phyloP scores from a whole-genome alignment of 148 eudicot species.

The Silene latifolia region DNA sequence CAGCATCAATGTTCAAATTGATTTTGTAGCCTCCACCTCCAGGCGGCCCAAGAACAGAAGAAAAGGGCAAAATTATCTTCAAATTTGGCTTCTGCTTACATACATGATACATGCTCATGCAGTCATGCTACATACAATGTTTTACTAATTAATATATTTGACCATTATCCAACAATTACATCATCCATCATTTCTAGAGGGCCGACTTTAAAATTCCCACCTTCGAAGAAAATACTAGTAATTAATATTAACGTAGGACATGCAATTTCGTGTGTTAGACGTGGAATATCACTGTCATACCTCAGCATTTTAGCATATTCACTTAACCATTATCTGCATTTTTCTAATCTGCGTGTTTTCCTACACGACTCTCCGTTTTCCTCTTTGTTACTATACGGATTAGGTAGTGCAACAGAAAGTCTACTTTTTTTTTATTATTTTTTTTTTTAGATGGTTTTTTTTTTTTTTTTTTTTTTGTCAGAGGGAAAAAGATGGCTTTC shows the following conservation, averaged over 20 bases:
- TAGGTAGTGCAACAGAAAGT: neutral
- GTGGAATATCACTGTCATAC: conserved; percentile 23
- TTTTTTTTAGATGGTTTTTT: too few relatives aligned
- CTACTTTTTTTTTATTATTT: too few relatives aligned
- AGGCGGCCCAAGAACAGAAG: conserved; percentile 22
- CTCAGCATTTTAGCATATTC: neutral
- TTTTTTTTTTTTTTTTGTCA: too few relatives aligned
- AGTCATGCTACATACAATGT: too few relatives aligned
- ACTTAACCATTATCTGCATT: neutral
- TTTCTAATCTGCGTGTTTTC: neutral
- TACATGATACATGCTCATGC: too few relatives aligned
- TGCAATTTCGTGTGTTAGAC: conserved; percentile 18
- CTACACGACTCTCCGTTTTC: conserved; percentile 20
- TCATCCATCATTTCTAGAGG: conserved; percentile 23
- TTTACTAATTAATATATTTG: conserved; percentile 11
- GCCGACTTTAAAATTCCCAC: conserved; percentile 15
- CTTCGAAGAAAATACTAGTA: neutral
- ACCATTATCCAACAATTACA: conserved; percentile 5
- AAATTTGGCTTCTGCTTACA: neutral
- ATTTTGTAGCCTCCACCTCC: conserved; percentile 12
- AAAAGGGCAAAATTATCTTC: neutral
- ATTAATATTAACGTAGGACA: neutral
- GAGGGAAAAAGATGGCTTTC: too few relatives aligned
- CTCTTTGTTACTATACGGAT: neutral
- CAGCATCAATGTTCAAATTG: too few relatives aligned